A percentile compares a stretch with the other conserved stretches of the same genome.
These are phyloP conservation scores for Tolypocladium tundrense DNA, from an alignment of 2,329 filamentous ascomycete genomes.

Conservation along the genomic window DNA sequence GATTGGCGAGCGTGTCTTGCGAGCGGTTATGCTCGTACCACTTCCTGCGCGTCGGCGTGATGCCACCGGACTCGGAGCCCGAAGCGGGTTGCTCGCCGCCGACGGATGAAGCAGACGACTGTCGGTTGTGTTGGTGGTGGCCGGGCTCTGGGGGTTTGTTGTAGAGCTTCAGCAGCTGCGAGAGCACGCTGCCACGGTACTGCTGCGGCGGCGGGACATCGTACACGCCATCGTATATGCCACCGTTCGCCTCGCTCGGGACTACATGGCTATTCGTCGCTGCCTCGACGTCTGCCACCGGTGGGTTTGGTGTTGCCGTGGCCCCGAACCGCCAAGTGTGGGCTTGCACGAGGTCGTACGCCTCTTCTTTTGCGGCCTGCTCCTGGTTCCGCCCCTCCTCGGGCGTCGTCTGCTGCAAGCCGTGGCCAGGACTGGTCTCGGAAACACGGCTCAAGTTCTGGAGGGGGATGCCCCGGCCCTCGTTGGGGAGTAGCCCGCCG, in stretches of 20 bases:
- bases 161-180: constrained; percentile 36
- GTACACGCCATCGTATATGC: constrained; percentile 29
- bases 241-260: constrained; percentile 25
- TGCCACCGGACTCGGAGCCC: constrained; percentile 24
- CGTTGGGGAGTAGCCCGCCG: constrained; percentile 11
- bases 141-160: constrained; percentile 27
- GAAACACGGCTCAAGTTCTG: constrained; percentile 15
- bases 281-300: constrained; percentile 4
- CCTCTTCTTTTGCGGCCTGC: constrained; percentile 18
- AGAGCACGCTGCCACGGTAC: constrained; percentile 34
- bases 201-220: constrained; percentile 28
- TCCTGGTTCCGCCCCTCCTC: neutral
- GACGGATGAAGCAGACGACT: constrained; percentile 16
- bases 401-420: neutral
- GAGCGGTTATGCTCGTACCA: constrained; percentile 40
- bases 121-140: constrained; percentile 11
- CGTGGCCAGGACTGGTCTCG: neutral
- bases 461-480: constrained; percentile 19
- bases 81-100: constrained; percentile 18
- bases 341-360: constrained; percentile 31
- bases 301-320: constrained; percentile 3
- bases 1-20: constrained; percentile 34
- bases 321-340: constrained; percentile 22
- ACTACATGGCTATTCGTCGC: constrained; percentile 6
- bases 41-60: constrained; percentile 32